Evolutionary conservation across 192 early-diverging fungal genomes (phyloP), one percentile per base, ranked within the genome.

Genomic region (Umbelopsis ramanniana): DNA sequence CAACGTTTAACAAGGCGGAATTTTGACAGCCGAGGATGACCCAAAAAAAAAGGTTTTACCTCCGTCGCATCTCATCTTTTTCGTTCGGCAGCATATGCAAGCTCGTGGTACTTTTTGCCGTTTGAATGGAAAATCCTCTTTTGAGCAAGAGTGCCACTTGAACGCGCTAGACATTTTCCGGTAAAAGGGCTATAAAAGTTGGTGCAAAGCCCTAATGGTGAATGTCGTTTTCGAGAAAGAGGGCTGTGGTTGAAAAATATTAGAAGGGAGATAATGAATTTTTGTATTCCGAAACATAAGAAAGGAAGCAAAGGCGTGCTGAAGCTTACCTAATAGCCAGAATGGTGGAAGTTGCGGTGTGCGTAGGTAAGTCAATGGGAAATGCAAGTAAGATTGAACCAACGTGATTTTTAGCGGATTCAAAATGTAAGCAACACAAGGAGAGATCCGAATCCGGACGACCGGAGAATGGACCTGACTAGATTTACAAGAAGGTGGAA

Each of bases 51-150:
- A 45, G 15, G 14, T 46, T 46, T 52, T 70, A 70, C 69, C 35
- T 70, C 69, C 69, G 69, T 38, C 35, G 24, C 69, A 70, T 23
- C 69, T 46, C 69, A 70, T 53, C 69, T 70, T 70, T 70, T 70
- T 70, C 26, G 47, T 70, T 48, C 69, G 69, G n/a, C 69, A 70
- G 10, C 15, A 48, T 43, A 53, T 53, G 37, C 69, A 70, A 19
- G 69, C 69, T 53, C 52, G 69, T 6, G 48, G 47, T 15, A 70
- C 69, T 38, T 70, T 70, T 23, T 53, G 48, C 19, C 69, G 69
- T 9, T 53, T 43, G 37, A 53, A 53, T 43, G 69, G 69, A 24
- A 53, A 70, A 21, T 53, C 69, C 35, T 70, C 69, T 40, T 70
- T 70, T 43, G 69, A 53, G 52, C 46, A 70, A 15, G 46, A 70